Percentiles rank a stretch among this genome's conserved stretches.
Conservation (phyloP, 140 eudicot genomes). For the Flaveria floridana region DNA sequence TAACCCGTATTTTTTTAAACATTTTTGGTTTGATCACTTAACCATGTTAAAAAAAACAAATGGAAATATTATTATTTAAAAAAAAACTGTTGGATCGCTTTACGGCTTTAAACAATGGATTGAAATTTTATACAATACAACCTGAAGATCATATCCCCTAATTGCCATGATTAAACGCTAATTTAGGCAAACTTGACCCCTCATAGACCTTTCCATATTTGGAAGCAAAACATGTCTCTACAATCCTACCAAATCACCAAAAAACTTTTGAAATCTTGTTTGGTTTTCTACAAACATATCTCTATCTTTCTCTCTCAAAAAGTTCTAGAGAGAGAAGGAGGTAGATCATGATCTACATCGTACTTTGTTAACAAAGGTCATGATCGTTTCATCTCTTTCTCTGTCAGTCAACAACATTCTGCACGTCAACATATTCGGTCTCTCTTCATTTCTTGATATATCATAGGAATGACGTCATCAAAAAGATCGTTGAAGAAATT, state of each 20-base stretch:
- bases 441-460: slow-evolving; percentile 11
- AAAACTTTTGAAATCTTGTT: slow-evolving; percentile 31
- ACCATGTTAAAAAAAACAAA: no score
- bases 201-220: slow-evolving; percentile 30
- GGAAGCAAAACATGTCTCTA: slow-evolving; percentile 30
- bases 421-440: not conserved
- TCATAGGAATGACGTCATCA: slow-evolving; percentile 24
- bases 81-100: no score
- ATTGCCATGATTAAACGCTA: slow-evolving; percentile 46
- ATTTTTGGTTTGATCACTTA: no score
- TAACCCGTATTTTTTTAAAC: no score
- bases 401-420: not conserved
- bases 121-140: not conserved
- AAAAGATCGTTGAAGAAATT: slow-evolving; percentile 41
- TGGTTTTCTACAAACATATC: slow-evolving; percentile 25
- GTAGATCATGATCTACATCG: slow-evolving; percentile 40
- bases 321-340: slow-evolving; percentile 38
- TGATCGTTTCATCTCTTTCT: slow-evolving; percentile 34
- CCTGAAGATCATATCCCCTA: not conserved
- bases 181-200: slow-evolving; percentile 42
- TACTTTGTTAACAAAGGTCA: slow-evolving; percentile 44
- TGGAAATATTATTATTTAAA: no score
- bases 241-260: slow-evolving; percentile 30
- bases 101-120: not conserved
- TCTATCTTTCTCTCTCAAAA: slow-evolving; percentile 33